Conservation (phyloP, 2,329 filamentous ascomycete species). For the Phaeosphaeriaceae sp. region DNA sequence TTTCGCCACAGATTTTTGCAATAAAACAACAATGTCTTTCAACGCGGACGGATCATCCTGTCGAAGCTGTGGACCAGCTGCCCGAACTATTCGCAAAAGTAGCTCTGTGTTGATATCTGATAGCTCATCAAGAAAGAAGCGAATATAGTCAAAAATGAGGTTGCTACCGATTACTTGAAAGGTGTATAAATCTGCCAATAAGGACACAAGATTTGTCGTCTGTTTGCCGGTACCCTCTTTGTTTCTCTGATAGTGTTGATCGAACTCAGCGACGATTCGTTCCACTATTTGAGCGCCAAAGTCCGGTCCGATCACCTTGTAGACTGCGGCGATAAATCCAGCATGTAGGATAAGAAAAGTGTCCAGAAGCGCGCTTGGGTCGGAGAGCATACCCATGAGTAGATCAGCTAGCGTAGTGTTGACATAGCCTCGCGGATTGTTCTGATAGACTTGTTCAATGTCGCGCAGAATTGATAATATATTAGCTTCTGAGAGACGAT, state of each 20-base stretch:
- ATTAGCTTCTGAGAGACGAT: slow-evolving; percentile 90
- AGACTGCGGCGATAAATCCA: slow-evolving; percentile 85
- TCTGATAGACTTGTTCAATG: slow-evolving; percentile 81
- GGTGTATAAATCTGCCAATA: slow-evolving; percentile 87
- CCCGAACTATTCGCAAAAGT: slow-evolving; percentile 81
- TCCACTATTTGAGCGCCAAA: slow-evolving; percentile 89
- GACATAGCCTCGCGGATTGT: slow-evolving; percentile 85
- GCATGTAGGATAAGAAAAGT: slow-evolving; percentile 91
- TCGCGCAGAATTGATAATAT: slow-evolving; percentile 82
- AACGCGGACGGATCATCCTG: slow-evolving; percentile 87
- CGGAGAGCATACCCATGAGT: slow-evolving; percentile 78
- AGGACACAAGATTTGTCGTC: slow-evolving; percentile 77
- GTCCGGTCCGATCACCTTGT: slow-evolving; percentile 85
- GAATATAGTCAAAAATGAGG: slow-evolving; percentile 89
- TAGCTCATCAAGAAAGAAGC: slow-evolving; percentile 74
- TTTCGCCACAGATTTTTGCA: slow-evolving; percentile 74
- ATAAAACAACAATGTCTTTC: slow-evolving; percentile 83
- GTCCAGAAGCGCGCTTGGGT: slow-evolving; percentile 78
- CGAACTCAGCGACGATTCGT: slow-evolving; percentile 76
- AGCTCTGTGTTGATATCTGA: slow-evolving; percentile 89
- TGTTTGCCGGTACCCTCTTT: slow-evolving; percentile 58
- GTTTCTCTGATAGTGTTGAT: slow-evolving; percentile 63
- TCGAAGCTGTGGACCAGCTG: slow-evolving; percentile 78
- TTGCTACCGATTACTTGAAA: slow-evolving; percentile 86
- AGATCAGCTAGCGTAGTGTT: slow-evolving; percentile 80